phyloP scores from a whole-genome alignment of 2,329 filamentous ascomycete genomes.

The Emmonsiellopsis sp. region DNA sequence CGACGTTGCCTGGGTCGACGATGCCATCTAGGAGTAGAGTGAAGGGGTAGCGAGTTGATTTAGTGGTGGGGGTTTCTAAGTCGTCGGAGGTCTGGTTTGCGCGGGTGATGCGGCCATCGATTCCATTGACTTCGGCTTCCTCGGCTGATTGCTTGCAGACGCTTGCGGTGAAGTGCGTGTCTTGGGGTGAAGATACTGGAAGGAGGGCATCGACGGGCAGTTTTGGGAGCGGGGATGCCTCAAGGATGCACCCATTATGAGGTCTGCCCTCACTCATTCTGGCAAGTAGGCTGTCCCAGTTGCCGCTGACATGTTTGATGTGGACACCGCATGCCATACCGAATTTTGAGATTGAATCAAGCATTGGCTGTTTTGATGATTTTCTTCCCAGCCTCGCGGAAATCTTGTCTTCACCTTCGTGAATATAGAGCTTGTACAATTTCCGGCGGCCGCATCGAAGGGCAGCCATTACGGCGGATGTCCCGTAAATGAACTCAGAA shows the following conservation, averaged over 20 bases:
- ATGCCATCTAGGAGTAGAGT: slow-evolving; percentile 38
- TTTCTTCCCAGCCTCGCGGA: slow-evolving; percentile 36
- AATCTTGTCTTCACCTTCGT: slow-evolving; percentile 41
- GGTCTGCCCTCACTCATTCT: slow-evolving; percentile 75
- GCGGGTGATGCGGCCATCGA: slow-evolving; percentile 40
- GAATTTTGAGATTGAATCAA: slow-evolving; percentile 27
- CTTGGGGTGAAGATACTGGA: slow-evolving; percentile 35
- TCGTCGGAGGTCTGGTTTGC: neutral
- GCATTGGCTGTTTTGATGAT: neutral
- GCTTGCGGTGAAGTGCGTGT: slow-evolving; percentile 48
- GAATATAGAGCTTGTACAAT: slow-evolving; percentile 77
- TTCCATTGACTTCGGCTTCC: slow-evolving; percentile 65
- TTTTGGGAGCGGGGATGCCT: slow-evolving; percentile 73
- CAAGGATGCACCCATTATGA: slow-evolving; percentile 83
- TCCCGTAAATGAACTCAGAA: slow-evolving; percentile 86
- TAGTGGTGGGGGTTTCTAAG: slow-evolving; percentile 6
- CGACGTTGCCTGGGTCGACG: slow-evolving; percentile 80
- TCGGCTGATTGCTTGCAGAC: slow-evolving; percentile 64
- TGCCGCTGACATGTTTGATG: slow-evolving; percentile 51
- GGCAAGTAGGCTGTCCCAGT: slow-evolving; percentile 62
- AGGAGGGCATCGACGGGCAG: slow-evolving; percentile 56
- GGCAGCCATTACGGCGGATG: slow-evolving; percentile 70
- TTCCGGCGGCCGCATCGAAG: slow-evolving; percentile 60
- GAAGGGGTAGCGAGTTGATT: slow-evolving; percentile 27
- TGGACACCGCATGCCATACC: slow-evolving; percentile 39